These are phyloP conservation scores for Apophysomyces ossiformis DNA, from an alignment of 371 early-diverging fungal genomes.

Conservation along the genomic window DNA sequence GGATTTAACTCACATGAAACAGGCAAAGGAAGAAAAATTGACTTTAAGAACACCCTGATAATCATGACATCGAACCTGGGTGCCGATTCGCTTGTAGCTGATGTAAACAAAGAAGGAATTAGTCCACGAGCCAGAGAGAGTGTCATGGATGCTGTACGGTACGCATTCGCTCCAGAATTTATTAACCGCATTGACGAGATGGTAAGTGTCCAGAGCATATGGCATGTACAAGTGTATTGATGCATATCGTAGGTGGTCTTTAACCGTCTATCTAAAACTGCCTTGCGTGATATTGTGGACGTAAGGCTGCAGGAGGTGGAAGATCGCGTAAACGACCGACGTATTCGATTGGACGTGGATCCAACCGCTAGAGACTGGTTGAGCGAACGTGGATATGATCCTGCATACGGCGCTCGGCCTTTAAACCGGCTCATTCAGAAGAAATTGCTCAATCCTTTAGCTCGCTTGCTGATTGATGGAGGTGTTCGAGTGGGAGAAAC, in stretches of 20 bases:
- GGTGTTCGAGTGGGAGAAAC: conserved; percentile 71
- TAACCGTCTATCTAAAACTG: conserved; percentile 63
- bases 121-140: conserved; percentile 48
- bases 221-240: conserved; percentile 1
- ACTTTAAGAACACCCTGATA: conserved; percentile 92
- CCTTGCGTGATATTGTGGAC: conserved; percentile 79
- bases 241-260: conserved; percentile 56
- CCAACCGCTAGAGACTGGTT: conserved; percentile 77
- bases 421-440: conserved; percentile 86
- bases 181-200: conserved; percentile 90
- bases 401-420: conserved; percentile 86
- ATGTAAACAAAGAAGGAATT: conserved; percentile 44
- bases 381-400: conserved; percentile 81
- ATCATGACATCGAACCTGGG: conserved; percentile 91
- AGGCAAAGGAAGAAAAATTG: conserved; percentile 81
- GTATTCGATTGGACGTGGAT: conserved; percentile 74
- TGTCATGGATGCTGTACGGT: conserved; percentile 76
- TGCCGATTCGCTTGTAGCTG: conserved; percentile 72
- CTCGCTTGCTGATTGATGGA: conserved; percentile 79
- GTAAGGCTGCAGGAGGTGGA: conserved; percentile 79
- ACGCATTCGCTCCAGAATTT: conserved; percentile 89
- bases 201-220: conserved; percentile 25
- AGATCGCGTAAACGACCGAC: conserved; percentile 74
- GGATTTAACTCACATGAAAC: neutral
- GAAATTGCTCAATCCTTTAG: conserved; percentile 80